These are phyloP conservation scores for Pythium chondricola DNA, from an alignment of 352 stramenopile species.

Conservation along the genomic window DNA sequence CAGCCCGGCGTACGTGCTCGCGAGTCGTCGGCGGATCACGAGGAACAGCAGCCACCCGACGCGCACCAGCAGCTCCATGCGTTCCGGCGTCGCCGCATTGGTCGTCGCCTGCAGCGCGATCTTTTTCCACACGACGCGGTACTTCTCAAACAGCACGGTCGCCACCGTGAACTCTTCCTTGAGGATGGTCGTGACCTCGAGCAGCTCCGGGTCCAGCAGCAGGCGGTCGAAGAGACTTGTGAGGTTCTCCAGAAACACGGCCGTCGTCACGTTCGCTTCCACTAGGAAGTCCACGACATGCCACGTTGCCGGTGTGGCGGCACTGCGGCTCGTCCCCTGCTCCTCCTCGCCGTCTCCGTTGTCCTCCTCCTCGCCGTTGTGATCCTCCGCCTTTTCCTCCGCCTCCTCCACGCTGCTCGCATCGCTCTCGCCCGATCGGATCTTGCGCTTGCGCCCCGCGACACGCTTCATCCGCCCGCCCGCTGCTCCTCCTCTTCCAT, in stretches of 20 bases:
- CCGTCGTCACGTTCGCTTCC: slow-evolving; percentile 48
- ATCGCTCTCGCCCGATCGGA: not conserved
- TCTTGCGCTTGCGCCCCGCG: slow-evolving; percentile 22
- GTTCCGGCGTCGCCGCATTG: slow-evolving; percentile 12
- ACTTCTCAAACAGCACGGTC: slow-evolving; percentile 76
- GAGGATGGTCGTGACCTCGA: slow-evolving; percentile 59
- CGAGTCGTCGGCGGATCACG: slow-evolving; percentile 40
- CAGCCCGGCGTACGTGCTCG: slow-evolving; percentile 43
- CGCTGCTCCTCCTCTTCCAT: too few relatives aligned
- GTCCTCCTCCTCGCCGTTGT: slow-evolving; percentile 11
- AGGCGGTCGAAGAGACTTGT: slow-evolving; percentile 79
- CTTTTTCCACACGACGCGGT: slow-evolving; percentile 49
- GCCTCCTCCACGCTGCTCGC: slow-evolving; percentile 9
- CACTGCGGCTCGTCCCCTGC: not conserved
- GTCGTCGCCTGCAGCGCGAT: slow-evolving; percentile 20
- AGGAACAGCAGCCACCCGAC: slow-evolving; percentile 75
- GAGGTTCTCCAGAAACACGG: slow-evolving; percentile 60
- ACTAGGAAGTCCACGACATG: slow-evolving; percentile 23
- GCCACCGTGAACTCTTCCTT: slow-evolving; percentile 80
- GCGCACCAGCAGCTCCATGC: slow-evolving; percentile 44
- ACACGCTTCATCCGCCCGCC: not conserved
- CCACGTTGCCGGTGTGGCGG: slow-evolving; percentile 3
- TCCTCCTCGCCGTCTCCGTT: slow-evolving; percentile 1
- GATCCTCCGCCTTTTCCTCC: slow-evolving; percentile 8
- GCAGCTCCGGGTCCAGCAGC: slow-evolving; percentile 61